Base-by-base conservation (phyloP, 2,329 filamentous ascomycete genomes). In the Cordyceps pruinosa region DNA sequence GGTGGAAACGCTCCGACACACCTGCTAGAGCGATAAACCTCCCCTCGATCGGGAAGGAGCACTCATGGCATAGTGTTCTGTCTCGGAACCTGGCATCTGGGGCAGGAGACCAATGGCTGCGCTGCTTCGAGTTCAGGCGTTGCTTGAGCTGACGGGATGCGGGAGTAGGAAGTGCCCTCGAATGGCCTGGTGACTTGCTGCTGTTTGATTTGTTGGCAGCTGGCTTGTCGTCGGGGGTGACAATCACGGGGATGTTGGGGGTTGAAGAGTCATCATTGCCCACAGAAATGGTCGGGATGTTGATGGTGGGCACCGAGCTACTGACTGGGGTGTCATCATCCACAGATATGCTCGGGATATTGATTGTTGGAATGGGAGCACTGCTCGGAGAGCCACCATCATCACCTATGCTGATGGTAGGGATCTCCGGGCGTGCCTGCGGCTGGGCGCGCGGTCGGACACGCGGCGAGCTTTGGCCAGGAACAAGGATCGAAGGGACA, bases 1-100 rank as follows among this genome's bases (percentile, higher is more conserved):
- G 92, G 65, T 99, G 94, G 70, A 97, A 97, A 21, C 92, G 88
- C 65, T 85, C 81, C 4, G 73, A 66, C 39, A 82, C 79, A 26
- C 90, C 90, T 2, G 85, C 86, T 7, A 96, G 84, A 5, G 88
- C 89, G 23, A 97, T 88, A 62, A 96, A 93, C 58, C 93, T 89
- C 3, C 94, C 94, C 58, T 94, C 85, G 63, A 99, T 97, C 1
- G 90, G 86, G 21, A 88, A 78, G 10, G 85, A 81, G 68, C 94
- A 99, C 65, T 92, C 86, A 50, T 91, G 88, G 68, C 94, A 99
- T 46, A 86, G 81, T 8, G 90, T 89, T 7, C 87, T 87, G 56
- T 77, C 75, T 66, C 83, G 76, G 64, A 73, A 72, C 55, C 65
- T 69, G 60, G 66, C 71, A 4, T 73, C 75, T 2, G 76, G 74